Percentiles rank a stretch among this genome's conserved stretches.
Conservation (phyloP, 768 basidiomycete genomes). For the Pulveroboletus frians region DNA sequence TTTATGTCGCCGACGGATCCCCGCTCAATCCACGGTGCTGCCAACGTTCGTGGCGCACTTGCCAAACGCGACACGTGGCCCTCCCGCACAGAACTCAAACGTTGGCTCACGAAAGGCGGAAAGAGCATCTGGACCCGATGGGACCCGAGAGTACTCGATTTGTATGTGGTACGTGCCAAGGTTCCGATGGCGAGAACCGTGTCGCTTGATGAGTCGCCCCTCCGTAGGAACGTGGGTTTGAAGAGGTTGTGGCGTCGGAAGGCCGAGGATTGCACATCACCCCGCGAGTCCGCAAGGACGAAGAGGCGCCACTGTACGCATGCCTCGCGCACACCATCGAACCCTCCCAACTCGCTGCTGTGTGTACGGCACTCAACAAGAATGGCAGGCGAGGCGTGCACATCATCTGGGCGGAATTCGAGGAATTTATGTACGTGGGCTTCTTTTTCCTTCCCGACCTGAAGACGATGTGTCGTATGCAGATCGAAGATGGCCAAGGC, state of each 20-base stretch:
- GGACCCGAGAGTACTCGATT: constrained; percentile 21
- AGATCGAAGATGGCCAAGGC: constrained; percentile 25
- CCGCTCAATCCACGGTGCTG: constrained; percentile 26
- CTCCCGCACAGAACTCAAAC: constrained; percentile 17
- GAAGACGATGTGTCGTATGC: neutral
- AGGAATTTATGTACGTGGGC: constrained; percentile 27
- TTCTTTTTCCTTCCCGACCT: neutral
- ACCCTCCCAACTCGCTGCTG: constrained; percentile 17
- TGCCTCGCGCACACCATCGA: constrained; percentile 26
- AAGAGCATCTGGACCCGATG: constrained; percentile 21
- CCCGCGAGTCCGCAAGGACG: constrained; percentile 25
- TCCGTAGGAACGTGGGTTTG: constrained; percentile 22
- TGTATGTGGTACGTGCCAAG: constrained; percentile 20
- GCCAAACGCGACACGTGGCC: constrained; percentile 26
- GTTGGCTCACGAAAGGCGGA: constrained; percentile 14
- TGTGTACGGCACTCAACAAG: constrained; percentile 13
- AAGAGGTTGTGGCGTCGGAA: constrained; percentile 14
- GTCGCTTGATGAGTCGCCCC: neutral
- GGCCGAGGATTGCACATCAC: constrained; percentile 14
- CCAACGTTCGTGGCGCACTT: constrained; percentile 27
- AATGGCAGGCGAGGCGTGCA: constrained; percentile 17
- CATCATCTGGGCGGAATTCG: constrained; percentile 28
- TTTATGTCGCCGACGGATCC: constrained; percentile 22
- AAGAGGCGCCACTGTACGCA: constrained; percentile 24
- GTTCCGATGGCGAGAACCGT: neutral